These are phyloP conservation scores for Cryptosporidium sp. DNA, from an alignment of 169 alveolate species.

Conservation along the genomic window DNA sequence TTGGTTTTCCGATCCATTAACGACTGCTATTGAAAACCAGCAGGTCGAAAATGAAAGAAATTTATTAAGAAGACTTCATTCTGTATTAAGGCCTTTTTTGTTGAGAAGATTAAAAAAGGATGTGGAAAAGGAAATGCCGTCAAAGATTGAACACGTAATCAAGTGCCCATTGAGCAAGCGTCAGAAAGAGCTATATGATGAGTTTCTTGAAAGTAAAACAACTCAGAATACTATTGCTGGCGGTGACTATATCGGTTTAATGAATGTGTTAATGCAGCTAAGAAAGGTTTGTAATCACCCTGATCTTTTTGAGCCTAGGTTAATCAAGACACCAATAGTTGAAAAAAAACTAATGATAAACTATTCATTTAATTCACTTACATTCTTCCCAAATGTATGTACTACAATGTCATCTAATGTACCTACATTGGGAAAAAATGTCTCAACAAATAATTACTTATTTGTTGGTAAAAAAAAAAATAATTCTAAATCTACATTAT, in stretches of 20 bases:
- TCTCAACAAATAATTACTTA: constrained; percentile 21
- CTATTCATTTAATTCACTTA: constrained; percentile 6
- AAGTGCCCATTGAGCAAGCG: constrained; percentile 91
- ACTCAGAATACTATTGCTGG: constrained; percentile 83
- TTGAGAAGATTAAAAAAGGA: constrained; percentile 97
- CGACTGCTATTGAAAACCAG: constrained; percentile 91
- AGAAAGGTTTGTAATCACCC: constrained; percentile 99
- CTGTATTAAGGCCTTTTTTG: constrained; percentile 96
- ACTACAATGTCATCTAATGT: constrained; percentile 30
- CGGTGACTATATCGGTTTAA: constrained; percentile 93
- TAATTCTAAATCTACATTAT: background rate
- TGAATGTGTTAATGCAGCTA: constrained; percentile 96
- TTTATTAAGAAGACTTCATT: constrained; percentile 91
- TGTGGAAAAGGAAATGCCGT: constrained; percentile 98
- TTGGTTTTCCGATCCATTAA: constrained; percentile 95
- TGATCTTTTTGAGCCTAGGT: constrained; percentile 95
- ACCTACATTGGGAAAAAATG: constrained; percentile 18
- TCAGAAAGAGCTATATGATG: constrained; percentile 96
- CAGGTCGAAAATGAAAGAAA: constrained; percentile 76
- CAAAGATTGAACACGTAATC: constrained; percentile 95
- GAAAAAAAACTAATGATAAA: constrained; percentile 17
- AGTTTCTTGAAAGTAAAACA: constrained; percentile 89
- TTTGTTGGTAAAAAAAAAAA: constrained; percentile 10
- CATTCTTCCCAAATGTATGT: background rate
- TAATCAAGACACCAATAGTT: constrained; percentile 88